phyloP scores from a whole-genome alignment of 148 eudicot genomes.

The Polygonum aviculare region DNA sequence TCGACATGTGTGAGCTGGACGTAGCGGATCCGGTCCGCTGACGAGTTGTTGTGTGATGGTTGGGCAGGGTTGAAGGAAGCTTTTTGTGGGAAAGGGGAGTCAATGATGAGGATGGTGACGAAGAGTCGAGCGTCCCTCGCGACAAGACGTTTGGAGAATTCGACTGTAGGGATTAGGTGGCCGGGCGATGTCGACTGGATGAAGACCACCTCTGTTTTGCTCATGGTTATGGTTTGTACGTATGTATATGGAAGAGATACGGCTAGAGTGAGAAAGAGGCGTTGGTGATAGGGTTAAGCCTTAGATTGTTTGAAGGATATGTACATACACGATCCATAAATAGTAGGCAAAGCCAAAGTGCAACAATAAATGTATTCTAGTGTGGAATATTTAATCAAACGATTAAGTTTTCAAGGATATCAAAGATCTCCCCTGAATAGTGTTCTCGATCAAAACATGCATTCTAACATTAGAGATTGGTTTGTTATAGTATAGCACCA shows the following conservation, averaged over 20 bases:
- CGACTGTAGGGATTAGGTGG: background rate
- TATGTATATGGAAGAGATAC: background rate
- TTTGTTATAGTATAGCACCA: no score
- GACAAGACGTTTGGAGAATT: background rate
- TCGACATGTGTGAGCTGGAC: background rate
- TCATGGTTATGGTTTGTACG: background rate
- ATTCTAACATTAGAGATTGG: no score
- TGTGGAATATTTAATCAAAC: no score
- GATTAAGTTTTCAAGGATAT: no score
- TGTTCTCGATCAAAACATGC: no score
- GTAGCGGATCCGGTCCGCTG: background rate
- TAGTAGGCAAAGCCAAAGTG: no score
- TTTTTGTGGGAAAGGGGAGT: background rate
- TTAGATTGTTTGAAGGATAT: no score
- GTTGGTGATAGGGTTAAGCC: no score
- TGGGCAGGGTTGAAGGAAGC: background rate
- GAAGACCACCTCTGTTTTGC: background rate
- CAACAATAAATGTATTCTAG: no score
- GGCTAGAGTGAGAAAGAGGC: no score
- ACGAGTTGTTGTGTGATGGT: background rate
- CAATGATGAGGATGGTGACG: slow-evolving; percentile 1
- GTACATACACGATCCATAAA: no score
- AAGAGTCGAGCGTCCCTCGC: background rate
- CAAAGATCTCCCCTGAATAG: no score
- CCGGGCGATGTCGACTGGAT: background rate